A percentile compares a stretch with the other conserved stretches of the same genome.
Evolutionary conservation across 768 basidiomycete genomes (phyloP).

Genomic region (Cubamyces lactineus): DNA sequence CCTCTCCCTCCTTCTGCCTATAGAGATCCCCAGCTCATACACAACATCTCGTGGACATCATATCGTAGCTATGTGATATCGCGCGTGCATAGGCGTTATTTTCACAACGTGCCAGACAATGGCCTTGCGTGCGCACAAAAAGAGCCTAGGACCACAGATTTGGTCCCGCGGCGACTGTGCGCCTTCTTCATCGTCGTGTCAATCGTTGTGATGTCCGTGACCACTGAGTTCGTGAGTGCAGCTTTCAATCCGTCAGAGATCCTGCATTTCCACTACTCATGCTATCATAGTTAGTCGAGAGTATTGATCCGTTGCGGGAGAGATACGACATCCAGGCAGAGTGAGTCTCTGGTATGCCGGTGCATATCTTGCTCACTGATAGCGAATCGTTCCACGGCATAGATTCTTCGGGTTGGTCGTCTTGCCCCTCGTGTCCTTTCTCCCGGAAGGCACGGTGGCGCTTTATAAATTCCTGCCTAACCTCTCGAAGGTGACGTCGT

Average conservation of each 20-base stretch:
- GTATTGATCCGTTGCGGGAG: slow-evolving; percentile 57
- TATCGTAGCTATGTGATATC: too few species aligned
- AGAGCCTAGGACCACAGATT: too few species aligned
- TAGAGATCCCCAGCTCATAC: not conserved
- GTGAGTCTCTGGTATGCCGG: slow-evolving; percentile 37
- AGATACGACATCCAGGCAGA: slow-evolving; percentile 50
- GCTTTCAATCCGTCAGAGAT: too few species aligned
- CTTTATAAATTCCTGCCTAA: slow-evolving; percentile 27
- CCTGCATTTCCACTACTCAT: not conserved
- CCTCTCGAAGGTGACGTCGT: too few species aligned
- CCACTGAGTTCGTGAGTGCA: slow-evolving; percentile 66
- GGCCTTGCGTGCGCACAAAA: too few species aligned
- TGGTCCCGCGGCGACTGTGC: slow-evolving; percentile 54
- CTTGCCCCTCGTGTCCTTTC: slow-evolving; percentile 72
- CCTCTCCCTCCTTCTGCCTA: slow-evolving; percentile 2
- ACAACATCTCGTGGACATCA: not conserved
- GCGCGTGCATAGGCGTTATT: too few species aligned
- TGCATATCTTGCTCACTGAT: not conserved
- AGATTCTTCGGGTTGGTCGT: slow-evolving; percentile 78
- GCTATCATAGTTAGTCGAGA: slow-evolving; percentile 57
- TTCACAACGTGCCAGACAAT: too few species aligned
- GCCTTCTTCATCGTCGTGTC: slow-evolving; percentile 52
- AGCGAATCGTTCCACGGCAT: too few species aligned
- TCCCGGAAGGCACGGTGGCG: slow-evolving; percentile 66
- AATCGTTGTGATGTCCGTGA: slow-evolving; percentile 64